These are phyloP conservation scores for Clarireedia hainanense DNA, from an alignment of 2,329 filamentous ascomycete genomes.

Conservation along the genomic window DNA sequence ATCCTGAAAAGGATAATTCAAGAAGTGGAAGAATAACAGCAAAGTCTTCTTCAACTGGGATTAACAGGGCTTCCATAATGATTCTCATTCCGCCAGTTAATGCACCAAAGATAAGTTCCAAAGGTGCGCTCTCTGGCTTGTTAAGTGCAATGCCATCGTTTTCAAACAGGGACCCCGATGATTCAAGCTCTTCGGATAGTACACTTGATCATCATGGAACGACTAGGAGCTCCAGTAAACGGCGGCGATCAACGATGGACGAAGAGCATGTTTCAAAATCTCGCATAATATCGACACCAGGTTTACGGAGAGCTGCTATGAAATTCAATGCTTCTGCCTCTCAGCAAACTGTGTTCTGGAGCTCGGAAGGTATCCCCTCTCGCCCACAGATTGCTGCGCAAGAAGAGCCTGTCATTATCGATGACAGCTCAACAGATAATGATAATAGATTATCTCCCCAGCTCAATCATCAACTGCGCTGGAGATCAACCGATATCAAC, in stretches of 20 bases:
- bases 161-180: not conserved
- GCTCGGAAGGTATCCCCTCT: too few species aligned
- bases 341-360: too few species aligned
- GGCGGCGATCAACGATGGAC: not conserved
- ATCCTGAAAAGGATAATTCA: conserved; percentile 9
- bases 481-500: too few species aligned
- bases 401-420: not conserved
- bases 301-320: not conserved
- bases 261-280: not conserved
- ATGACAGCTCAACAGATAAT: not conserved
- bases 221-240: not conserved
- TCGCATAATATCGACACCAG: not conserved
- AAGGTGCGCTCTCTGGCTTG: too few species aligned
- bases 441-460: not conserved
- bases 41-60: too few species aligned
- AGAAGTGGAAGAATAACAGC: not conserved
- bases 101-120: too few species aligned
- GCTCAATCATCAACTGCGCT: not conserved
- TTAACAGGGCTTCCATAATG: too few species aligned
- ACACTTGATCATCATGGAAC: not conserved
- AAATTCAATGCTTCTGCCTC: not conserved
- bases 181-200: not conserved
- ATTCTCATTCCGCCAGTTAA: too few species aligned
- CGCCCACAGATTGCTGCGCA: too few species aligned
- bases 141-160: not conserved